phyloP scores from a whole-genome alignment of 1,284 basidiomycete genomes.

The Moesziomyces sp. region DNA sequence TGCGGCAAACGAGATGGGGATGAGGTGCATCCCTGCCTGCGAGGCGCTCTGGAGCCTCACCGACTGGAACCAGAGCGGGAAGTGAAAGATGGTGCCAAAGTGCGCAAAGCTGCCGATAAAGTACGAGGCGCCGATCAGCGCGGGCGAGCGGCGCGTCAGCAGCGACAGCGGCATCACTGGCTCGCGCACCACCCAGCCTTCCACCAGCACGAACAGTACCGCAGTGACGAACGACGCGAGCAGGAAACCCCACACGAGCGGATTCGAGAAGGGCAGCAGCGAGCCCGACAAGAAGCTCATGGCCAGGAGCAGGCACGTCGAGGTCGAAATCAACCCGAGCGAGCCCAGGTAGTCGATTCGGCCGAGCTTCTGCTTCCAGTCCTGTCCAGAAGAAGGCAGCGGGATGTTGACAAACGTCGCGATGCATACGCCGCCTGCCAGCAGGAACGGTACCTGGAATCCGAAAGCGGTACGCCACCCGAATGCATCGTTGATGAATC shows the following conservation, averaged over 20 bases:
- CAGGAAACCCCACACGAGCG: conserved; percentile 52
- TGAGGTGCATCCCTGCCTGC: conserved; percentile 77
- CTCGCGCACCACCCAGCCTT: conserved; percentile 69
- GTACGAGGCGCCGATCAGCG: conserved; percentile 30
- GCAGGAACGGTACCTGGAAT: conserved; percentile 66
- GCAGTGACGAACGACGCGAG: conserved; percentile 71
- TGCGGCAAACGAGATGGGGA: conserved; percentile 80
- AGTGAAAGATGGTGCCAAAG: conserved; percentile 72
- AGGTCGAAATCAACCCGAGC: conserved; percentile 63
- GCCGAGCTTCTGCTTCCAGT: conserved; percentile 66
- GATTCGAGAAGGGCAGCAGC: conserved; percentile 50
- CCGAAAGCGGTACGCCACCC: conserved; percentile 65
- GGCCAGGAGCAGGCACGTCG: conserved; percentile 65
- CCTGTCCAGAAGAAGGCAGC: conserved; percentile 61
- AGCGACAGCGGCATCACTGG: conserved; percentile 60
- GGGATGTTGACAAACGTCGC: conserved; percentile 68
- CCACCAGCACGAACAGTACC: conserved; percentile 70
- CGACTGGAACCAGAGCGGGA: conserved; percentile 87
- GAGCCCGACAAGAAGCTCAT: conserved; percentile 63
- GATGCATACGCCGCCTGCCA: conserved; percentile 66
- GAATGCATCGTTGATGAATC: conserved; percentile 52
- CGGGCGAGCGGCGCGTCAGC: conserved; percentile 29
- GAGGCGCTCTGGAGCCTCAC: conserved; percentile 79
- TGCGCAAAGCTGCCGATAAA: conserved; percentile 38
- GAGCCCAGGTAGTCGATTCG: conserved; percentile 68